Evolutionary conservation across 495 filamentous ascomycete species (phyloP).

Genomic region (Thermothielavioides terrestris): DNA sequence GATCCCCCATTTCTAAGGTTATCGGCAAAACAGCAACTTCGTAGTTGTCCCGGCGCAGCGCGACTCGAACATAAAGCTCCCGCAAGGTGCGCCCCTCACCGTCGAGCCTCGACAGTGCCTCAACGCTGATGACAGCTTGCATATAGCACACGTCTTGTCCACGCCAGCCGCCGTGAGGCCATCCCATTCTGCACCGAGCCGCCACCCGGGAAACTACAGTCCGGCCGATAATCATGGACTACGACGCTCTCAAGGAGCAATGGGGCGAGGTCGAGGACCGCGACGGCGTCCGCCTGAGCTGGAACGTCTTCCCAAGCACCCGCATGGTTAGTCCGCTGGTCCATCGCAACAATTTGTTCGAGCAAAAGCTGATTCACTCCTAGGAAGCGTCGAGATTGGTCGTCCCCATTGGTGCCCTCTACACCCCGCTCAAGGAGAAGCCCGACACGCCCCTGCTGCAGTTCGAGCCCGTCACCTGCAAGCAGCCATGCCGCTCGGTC

Average conservation of each 20-base stretch:
- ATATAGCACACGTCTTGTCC: neutral
- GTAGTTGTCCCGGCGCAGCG: neutral
- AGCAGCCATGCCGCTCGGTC: constrained; percentile 89
- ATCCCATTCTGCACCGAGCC: neutral
- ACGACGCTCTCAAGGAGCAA: constrained; percentile 75
- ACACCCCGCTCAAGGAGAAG: constrained; percentile 95
- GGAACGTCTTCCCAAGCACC: constrained; percentile 98
- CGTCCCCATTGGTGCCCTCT: constrained; percentile 92
- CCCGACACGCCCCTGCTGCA: constrained; percentile 80
- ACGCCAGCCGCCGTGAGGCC: neutral
- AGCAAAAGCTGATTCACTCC: constrained; percentile 13
- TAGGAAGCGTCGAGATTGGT: constrained; percentile 96
- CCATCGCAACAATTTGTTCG: neutral
- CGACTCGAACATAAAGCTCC: neutral
- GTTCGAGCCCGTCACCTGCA: constrained; percentile 97
- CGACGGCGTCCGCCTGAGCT: constrained; percentile 93
- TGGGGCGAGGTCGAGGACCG: constrained; percentile 97
- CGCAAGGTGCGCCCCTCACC: constrained; percentile 8
- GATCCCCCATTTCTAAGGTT: neutral
- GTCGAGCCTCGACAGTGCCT: neutral
- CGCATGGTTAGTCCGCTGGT: constrained; percentile 59
- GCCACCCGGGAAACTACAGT: neutral
- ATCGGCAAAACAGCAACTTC: neutral
- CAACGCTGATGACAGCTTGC: constrained; percentile 26
- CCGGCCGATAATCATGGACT: constrained; percentile 38